Base-by-base conservation (phyloP, 257 asterid species). In the Ehretia macrophylla region DNA sequence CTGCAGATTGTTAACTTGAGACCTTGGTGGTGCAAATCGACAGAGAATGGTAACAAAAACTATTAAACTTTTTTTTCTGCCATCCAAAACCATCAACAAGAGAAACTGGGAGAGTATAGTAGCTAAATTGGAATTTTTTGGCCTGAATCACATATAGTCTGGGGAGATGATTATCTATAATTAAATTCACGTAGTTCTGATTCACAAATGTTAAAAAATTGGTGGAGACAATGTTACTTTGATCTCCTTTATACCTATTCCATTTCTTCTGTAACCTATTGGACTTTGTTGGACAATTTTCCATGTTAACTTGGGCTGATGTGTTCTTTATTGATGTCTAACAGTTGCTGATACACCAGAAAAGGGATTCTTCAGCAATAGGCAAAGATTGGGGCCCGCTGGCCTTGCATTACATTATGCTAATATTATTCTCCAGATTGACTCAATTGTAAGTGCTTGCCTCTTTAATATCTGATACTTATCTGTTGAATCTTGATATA, bases 361-460 rank as follows among this genome's bases (percentile, higher is more conserved):
- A 52, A 67, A 76, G 40, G 76, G 38, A 66, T 66, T 56, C 42
- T 35, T 17, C 45, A 61, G 56, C 59, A 49, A 63, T 55, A 78
- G 64, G 48, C 86, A 64, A 56, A 80, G 72, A 81, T 65, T 87
- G 78, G 95, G 95, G 76, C 81, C 85, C 35, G 81, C 83, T 14
- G 96, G 96, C 48, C 89, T 87, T 68, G 73, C 85, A 27, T 71
- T 87, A 60, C 96, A 87, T 69, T 85, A 85, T 69, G 96, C 96
- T 69, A 87, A 87, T 64, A 83, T 87, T 60, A 72, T 87, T 68
- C 87, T 87, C 69, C 77, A 74, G 72, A 87, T 87, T 47, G 96
- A 87, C 42, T 76, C 94, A 55, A 79, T 87, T 73, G 96, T 87
- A 77, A 85, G 81, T 58, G 51, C 65, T 42, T 14, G 47, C 16